These are phyloP conservation scores for Alternaria gansuensis DNA, from an alignment of 2,329 filamentous ascomycete genomes.

Conservation along the genomic window DNA sequence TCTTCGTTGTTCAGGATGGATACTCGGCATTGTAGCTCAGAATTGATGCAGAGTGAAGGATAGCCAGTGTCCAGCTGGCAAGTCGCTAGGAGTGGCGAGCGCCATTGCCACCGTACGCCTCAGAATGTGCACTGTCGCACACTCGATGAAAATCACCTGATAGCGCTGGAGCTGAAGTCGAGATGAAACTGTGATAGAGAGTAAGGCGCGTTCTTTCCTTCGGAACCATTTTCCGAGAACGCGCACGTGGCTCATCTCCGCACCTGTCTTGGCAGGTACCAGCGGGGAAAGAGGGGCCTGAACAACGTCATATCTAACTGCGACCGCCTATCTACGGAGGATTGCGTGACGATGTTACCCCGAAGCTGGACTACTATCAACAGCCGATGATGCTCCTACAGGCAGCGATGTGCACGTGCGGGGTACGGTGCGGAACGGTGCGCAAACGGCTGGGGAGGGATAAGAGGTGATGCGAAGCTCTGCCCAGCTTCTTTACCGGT, in stretches of 20 bases:
- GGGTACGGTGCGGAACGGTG: conserved; percentile 20
- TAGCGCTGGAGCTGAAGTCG: background rate
- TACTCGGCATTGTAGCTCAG: no score
- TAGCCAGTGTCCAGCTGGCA: background rate
- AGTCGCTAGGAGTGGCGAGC: no score
- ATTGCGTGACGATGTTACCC: conserved; percentile 34
- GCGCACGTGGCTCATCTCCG: conserved; percentile 5
- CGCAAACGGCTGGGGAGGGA: conserved; percentile 6
- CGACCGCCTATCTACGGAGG: conserved; percentile 1
- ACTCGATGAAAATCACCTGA: background rate
- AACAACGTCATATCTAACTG: conserved; percentile 27
- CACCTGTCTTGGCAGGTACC: conserved; percentile 30
- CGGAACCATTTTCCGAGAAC: background rate
- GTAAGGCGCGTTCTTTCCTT: background rate
- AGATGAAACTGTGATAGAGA: background rate
- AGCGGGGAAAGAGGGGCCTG: conserved; percentile 24
- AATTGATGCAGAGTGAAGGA: background rate
- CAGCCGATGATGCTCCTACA: background rate
- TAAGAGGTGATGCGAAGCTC: conserved; percentile 2
- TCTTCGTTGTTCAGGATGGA: no score
- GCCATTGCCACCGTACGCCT: no score
- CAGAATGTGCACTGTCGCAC: no score
- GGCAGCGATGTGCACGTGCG: conserved; percentile 25
- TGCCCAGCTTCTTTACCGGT: background rate
- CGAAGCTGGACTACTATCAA: conserved; percentile 22